Conservation (phyloP, 164 flowering plant genomes). For the Kalanchoe fedtschenkoi region DNA sequence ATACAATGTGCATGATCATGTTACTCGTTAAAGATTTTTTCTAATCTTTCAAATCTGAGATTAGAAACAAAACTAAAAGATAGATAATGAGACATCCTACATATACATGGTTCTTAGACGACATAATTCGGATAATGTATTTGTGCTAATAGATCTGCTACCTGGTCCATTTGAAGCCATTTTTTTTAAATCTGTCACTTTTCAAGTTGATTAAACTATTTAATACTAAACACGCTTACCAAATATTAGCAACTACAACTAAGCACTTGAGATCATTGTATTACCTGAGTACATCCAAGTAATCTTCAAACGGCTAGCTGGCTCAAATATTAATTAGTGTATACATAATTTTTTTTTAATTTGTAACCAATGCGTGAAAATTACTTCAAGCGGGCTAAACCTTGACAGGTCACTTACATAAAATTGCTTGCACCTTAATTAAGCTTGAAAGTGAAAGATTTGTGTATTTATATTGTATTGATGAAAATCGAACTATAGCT, state of each 20-base stretch:
- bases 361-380: neutral
- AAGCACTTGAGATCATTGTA: neutral
- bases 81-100: neutral
- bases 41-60: neutral
- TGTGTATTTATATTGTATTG: neutral
- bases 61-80: neutral
- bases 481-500: too few species aligned
- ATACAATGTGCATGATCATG: neutral
- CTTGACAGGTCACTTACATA: neutral
- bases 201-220: neutral
- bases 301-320: too few species aligned
- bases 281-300: neutral
- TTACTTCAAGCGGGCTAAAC: neutral
- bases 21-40: neutral
- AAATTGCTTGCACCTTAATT: neutral
- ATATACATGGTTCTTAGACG: neutral
- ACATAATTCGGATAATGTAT: neutral
- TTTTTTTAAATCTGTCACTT: neutral
- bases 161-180: neutral
- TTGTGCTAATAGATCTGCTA: neutral
- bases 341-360: neutral
- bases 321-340: neutral
- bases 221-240: neutral
- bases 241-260: too few species aligned
- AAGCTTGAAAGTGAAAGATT: neutral